Evolutionary conservation across 1,284 basidiomycete genomes (phyloP).

Genomic region (Apiotrichum porosum): DNA sequence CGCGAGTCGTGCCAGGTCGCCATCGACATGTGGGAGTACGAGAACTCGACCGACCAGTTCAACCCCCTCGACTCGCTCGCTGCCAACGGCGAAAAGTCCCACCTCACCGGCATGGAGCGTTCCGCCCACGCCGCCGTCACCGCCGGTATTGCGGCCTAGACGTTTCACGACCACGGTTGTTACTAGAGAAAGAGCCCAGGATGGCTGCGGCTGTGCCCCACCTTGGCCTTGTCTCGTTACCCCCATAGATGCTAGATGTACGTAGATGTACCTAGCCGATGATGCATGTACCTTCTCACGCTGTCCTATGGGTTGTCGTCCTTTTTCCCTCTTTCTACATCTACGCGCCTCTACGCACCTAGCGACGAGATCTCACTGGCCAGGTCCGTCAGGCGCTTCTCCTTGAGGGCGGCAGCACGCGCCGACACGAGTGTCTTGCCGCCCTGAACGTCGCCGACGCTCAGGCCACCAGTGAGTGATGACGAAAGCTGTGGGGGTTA

Average conservation of each 20-base stretch:
- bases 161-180: too few species aligned
- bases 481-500: slow-evolving; percentile 34
- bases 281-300: slow-evolving; percentile 14
- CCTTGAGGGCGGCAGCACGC: slow-evolving; percentile 34
- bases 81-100: slow-evolving; percentile 3
- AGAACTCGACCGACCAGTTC: slow-evolving; percentile 77
- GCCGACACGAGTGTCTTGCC: slow-evolving; percentile 31
- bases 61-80: slow-evolving; percentile 66
- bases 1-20: slow-evolving; percentile 95
- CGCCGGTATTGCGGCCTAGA: slow-evolving; percentile 22
- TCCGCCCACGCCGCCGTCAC: slow-evolving; percentile 39
- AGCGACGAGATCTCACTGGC: slow-evolving; percentile 37
- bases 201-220: too few species aligned
- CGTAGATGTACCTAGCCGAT: slow-evolving; percentile 8
- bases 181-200: too few species aligned
- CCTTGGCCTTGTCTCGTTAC: background rate
- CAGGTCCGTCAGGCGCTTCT: slow-evolving; percentile 47
- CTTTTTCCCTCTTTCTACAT: background rate
- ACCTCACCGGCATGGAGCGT: slow-evolving; percentile 48
- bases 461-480: slow-evolving; percentile 32
- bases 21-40: slow-evolving; percentile 96
- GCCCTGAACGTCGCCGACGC: slow-evolving; percentile 35
- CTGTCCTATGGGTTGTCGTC: background rate
- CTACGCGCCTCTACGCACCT: background rate
- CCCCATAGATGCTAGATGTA: background rate